Base-by-base conservation (phyloP, 2,329 filamentous ascomycete species). In the Penicillium sp. region DNA sequence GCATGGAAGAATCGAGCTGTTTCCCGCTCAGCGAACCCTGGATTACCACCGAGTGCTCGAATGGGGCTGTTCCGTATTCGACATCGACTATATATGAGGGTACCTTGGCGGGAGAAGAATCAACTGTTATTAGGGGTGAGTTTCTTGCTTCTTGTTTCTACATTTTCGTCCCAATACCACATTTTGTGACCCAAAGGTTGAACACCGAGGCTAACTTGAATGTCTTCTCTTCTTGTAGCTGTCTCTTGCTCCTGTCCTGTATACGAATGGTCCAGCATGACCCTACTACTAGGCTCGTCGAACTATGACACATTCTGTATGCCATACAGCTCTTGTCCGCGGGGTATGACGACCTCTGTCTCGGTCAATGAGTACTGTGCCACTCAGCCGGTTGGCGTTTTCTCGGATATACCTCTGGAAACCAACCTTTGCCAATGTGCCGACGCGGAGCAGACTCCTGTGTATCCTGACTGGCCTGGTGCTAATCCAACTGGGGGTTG, bases 231-330 rank as follows among this genome's bases (percentile, higher is more conserved):
- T 29, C 9, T 19, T 8, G 23, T 35, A 69, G 67, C 51, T 4
- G 60, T 69, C n/a, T 62, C 59, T 10, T 70, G 68, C 31, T 60
- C 64, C 9, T 70, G 68, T 40, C 58, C 62, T 4, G 12, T 33
- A 3, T 53, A 66, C 46, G 60, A 69, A 56, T 70, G 61, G 61
- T 67, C 69, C 49, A 69, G 67, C 47, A 57, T 60, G 57, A 59
- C 61, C 2, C 45, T 55, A 19, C 50, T 51, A 1, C 47, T 56
- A 3, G 64, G 56, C 4, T 12, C 33, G 1, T 59, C 60, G 2
- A 40, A 31, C 12, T 33, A 61, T 8, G 59, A 69, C 8, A 67
- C 54, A 2, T 70, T 62, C 56, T 70, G 68, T 49, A 68, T 70
- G 67, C 67, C 66, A 0, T 49, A 62, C 33, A 57, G 49, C 19